A percentile compares a stretch with the other conserved stretches of the same genome.
Conservation (phyloP, 176 grass and related monocot species). For the Urochloa ruziziensis region DNA sequence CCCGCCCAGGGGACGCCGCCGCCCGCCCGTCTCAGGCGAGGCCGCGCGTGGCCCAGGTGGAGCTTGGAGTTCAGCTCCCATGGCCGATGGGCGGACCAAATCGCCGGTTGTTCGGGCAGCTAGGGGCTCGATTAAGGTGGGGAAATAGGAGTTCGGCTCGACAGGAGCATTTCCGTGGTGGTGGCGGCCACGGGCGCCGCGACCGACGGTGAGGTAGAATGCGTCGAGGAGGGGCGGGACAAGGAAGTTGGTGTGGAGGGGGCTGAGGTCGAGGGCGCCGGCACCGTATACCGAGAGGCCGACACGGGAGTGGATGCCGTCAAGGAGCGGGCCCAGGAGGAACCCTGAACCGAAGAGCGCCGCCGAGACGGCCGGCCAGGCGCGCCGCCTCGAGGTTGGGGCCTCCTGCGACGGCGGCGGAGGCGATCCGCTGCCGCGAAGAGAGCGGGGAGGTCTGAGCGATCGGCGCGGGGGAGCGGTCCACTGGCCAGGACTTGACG, state of each 20-base stretch:
- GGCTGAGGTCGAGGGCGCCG: conserved; percentile 67
- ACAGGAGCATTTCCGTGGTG: no score
- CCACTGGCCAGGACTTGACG: no score
- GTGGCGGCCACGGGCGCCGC: no score
- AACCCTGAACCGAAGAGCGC: conserved; percentile 68
- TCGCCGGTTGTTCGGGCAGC: no score
- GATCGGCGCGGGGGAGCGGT: background rate
- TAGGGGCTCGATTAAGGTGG: no score
- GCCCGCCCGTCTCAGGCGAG: no score
- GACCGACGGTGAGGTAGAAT: conserved; percentile 81
- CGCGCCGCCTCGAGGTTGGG: background rate
- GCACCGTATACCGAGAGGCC: conserved; percentile 63
- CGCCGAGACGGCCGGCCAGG: conserved; percentile 62
- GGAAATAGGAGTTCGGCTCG: no score
- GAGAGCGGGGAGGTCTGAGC: background rate
- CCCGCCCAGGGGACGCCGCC: no score
- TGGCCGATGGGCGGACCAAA: no score
- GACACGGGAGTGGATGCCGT: conserved; percentile 82
- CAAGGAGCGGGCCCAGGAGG: conserved; percentile 76
- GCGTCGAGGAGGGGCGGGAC: conserved; percentile 79
- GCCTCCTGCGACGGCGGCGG: background rate
- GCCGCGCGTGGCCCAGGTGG: no score
- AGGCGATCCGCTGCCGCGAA: background rate
- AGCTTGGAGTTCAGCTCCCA: no score
- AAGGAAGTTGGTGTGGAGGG: conserved; percentile 72